Conservation (phyloP, 1,284 basidiomycete species). For the Ganoderma resinaceum region DNA sequence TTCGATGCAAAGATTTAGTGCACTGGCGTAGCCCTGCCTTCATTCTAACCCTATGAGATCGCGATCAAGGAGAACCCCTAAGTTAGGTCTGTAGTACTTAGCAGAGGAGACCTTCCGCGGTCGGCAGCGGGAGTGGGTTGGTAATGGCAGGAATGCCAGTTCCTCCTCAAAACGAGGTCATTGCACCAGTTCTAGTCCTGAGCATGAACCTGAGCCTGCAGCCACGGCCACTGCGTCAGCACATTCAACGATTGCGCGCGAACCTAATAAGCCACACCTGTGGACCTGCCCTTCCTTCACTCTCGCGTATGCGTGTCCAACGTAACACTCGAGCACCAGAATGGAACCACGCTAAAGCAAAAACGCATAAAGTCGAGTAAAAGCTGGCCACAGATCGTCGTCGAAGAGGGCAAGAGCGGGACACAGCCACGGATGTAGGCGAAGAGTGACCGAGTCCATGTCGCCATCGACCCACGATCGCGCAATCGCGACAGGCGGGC, state of each 20-base stretch:
- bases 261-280: neutral
- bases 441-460: neutral
- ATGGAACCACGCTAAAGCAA: neutral
- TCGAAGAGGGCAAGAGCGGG: neutral
- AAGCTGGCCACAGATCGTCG: neutral
- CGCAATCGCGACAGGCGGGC: constrained; percentile 2
- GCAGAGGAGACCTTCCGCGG: no score
- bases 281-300: neutral
- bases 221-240: neutral
- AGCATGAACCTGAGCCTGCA: neutral
- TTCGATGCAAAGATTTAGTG: neutral
- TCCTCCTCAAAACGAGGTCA: neutral
- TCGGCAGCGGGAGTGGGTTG: neutral
- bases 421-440: neutral
- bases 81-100: no score
- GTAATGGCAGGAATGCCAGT: neutral
- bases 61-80: neutral
- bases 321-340: neutral
- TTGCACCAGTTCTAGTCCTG: neutral
- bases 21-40: neutral
- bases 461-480: constrained; percentile 6
- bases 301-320: neutral
- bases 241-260: no score
- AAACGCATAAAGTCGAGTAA: neutral
- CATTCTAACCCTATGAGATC: neutral